Evolutionary conservation across 345 rosid genomes (phyloP), one percentile per base, ranked within the genome.

Genomic region (Euphorbia tirucalli): DNA sequence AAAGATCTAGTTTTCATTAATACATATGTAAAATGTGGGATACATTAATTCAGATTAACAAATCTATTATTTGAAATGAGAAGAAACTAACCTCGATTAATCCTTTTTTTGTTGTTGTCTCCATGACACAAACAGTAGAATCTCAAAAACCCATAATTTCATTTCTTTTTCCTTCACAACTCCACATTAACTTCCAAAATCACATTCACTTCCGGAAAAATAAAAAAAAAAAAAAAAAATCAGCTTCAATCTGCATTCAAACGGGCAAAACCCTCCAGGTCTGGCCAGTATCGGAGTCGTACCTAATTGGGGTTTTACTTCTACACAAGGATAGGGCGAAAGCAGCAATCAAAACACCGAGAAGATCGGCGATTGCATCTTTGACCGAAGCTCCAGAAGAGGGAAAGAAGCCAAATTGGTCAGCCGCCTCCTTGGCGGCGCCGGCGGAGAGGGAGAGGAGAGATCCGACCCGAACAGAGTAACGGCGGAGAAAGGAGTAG

Each of bases 391-490:
- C 97, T 2, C 95, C 96, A 15, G 97, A 85, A 11, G 98, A 94
- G 14, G 89, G 95, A 82, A 94, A 89, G 69, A 87, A 0, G 1
- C 95, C 93, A 58, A 94, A 60, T 6, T 94, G 95, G 71, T 94
- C 95, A n/a, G 90, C 97, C 11, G 85, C 88, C 82, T 94, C 96
- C 81, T 94, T 94, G 79, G 93, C 89, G 15, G 95, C 97, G 54
- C 98, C 98, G 69, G 93, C 91, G 58, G 82, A 57, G 73, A 92
- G 93, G 55, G 98, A 92, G 74, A 87, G 75, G 7, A 81, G 72
- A 65, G 96, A 90, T 61, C 97, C 98, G 80, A 85, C 60, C 71
- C 75, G 65, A 31, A 90, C 75, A 30, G 89, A 88, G 74, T 85
- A 77, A 59, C 83, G 85, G 43, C 89, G 88, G 58, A 94, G 83